Evolutionary conservation across 1,139 yeast genomes (phyloP).

Genomic region (Pichia sp.): DNA sequence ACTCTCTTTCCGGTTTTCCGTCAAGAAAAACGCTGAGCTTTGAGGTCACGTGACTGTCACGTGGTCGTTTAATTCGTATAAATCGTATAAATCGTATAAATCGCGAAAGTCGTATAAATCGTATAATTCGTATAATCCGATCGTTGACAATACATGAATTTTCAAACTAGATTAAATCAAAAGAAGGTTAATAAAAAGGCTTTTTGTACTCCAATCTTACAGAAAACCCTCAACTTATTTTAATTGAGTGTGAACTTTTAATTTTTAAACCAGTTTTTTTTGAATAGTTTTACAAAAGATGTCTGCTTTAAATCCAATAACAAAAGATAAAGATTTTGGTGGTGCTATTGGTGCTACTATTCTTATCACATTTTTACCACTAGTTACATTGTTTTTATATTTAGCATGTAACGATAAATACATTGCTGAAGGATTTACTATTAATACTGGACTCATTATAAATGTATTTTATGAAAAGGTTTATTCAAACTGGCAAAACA

Average conservation of each 20-base stretch:
- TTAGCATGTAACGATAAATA: constrained; percentile 54
- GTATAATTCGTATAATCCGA: neutral
- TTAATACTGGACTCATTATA: constrained; percentile 37
- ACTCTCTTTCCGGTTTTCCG: too few species aligned
- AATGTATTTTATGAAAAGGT: constrained; percentile 14
- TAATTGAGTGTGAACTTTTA: too few species aligned
- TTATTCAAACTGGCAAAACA: constrained; percentile 14
- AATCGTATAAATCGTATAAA: neutral
- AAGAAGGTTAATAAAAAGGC: too few species aligned
- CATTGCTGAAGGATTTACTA: constrained; percentile 41
- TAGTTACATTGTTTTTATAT: constrained; percentile 52
- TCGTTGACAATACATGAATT: neutral
- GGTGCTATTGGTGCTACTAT: constrained; percentile 72
- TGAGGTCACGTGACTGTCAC: neutral
- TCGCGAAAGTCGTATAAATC: neutral
- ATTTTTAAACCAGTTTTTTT: neutral
- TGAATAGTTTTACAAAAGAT: neutral
- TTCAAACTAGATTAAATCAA: too few species aligned
- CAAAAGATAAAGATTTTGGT: constrained; percentile 65
- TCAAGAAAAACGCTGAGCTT: too few species aligned
- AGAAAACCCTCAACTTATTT: too few species aligned
- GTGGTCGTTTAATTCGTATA: neutral
- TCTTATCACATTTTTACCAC: constrained; percentile 64
- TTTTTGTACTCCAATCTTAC: too few species aligned
- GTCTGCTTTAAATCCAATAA: constrained; percentile 58